Evolutionary conservation across 148 eudicot genomes (phyloP).

Genomic region (Selenicereus undatus): DNA sequence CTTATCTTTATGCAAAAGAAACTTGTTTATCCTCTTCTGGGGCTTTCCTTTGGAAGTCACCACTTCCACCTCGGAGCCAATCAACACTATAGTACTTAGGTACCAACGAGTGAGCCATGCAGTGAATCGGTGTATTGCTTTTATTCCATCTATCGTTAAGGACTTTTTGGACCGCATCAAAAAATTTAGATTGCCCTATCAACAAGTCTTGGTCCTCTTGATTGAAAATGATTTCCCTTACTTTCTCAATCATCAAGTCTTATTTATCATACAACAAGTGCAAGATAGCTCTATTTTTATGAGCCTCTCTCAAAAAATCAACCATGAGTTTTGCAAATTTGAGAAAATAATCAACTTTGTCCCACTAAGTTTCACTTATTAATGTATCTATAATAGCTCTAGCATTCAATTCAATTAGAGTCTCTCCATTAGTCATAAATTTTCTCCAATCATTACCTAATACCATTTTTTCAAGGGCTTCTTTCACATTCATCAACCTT

Average conservation of each 20-base stretch:
- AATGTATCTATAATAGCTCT: too few relatives aligned
- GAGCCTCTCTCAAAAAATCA: too few relatives aligned
- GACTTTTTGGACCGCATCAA: not conserved
- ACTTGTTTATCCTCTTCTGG: not conserved
- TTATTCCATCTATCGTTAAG: not conserved
- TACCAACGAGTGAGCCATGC: not conserved
- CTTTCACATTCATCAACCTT: too few relatives aligned
- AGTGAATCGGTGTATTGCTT: not conserved
- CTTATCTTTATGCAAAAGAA: not conserved
- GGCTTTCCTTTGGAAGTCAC: not conserved
- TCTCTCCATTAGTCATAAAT: too few relatives aligned
- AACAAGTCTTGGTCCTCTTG: not conserved
- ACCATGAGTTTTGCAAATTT: too few relatives aligned
- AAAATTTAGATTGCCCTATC: not conserved
- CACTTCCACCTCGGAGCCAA: not conserved
- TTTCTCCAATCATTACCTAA: too few relatives aligned
- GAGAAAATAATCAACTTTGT: too few relatives aligned
- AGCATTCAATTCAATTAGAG: too few relatives aligned
- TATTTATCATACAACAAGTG: too few relatives aligned
- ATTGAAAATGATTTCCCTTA: not conserved
- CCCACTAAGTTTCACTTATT: too few relatives aligned
- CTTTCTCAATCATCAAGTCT: not conserved
- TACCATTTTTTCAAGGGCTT: too few relatives aligned
- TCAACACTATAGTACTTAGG: not conserved
- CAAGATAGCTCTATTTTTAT: too few relatives aligned